Evolutionary conservation across 371 early-diverging fungal genomes (phyloP).

Genomic region (Amoeboradix gromovi): DNA sequence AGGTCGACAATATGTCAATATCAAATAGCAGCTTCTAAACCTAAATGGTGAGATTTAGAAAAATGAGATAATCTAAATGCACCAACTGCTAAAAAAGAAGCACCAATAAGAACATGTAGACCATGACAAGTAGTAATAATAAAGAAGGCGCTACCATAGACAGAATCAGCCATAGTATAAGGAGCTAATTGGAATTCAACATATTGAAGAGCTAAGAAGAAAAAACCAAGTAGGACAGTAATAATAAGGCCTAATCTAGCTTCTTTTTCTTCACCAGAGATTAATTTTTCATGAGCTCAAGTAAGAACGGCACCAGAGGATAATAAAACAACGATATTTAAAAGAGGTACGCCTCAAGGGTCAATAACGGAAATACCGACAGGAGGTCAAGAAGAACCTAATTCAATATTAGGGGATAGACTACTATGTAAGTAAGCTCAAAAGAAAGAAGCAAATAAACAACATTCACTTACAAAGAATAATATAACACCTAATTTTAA

Average conservation of each 20-base stretch:
- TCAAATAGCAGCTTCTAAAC: background rate
- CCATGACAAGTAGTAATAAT: background rate
- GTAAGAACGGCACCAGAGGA: background rate
- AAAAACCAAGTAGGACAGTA: background rate
- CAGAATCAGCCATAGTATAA: background rate
- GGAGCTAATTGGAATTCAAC: background rate
- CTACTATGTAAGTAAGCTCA: background rate
- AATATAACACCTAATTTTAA: background rate
- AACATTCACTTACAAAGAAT: background rate
- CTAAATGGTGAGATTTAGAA: background rate
- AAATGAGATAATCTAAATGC: background rate
- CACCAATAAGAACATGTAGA: background rate
- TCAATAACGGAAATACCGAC: background rate
- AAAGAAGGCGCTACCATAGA: background rate
- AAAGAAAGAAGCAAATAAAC: background rate
- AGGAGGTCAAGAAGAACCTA: background rate
- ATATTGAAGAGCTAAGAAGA: background rate
- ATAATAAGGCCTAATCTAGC: background rate
- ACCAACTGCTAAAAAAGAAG: background rate
- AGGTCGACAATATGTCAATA: background rate
- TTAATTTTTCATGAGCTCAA: background rate
- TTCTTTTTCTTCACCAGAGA: background rate
- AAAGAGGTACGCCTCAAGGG: background rate
- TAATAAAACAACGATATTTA: background rate
- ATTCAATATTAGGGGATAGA: background rate